Evolutionary conservation across 1,284 basidiomycete species (phyloP).

Genomic region (Moesziomyces antarcticus): DNA sequence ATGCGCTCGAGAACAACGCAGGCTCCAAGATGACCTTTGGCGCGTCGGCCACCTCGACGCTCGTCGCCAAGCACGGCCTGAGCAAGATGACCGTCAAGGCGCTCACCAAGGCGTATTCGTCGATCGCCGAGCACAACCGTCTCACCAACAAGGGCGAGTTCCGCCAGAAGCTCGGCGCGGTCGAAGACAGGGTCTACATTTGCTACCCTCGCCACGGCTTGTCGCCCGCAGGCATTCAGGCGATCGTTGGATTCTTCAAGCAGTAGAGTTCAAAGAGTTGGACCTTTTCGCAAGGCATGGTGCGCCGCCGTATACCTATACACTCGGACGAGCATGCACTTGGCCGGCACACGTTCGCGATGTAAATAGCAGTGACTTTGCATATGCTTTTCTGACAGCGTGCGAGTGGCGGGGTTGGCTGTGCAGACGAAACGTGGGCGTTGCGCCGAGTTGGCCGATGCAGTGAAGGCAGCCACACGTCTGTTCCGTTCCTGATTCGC

Average conservation of each 20-base stretch:
- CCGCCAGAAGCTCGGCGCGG: conserved; percentile 61
- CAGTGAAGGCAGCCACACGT: no score
- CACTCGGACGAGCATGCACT: not conserved
- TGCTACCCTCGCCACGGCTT: conserved; percentile 60
- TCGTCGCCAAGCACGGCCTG: conserved; percentile 57
- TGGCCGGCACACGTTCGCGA: not conserved
- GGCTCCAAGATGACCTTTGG: conserved; percentile 70
- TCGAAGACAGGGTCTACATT: conserved; percentile 55
- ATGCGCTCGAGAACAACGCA: conserved; percentile 72
- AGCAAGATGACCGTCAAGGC: conserved; percentile 54
- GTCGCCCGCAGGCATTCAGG: conserved; percentile 55
- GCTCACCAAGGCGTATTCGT: conserved; percentile 52
- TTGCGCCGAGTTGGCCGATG: no score
- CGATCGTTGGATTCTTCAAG: conserved; percentile 62
- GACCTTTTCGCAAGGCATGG: not conserved
- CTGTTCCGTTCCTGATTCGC: no score
- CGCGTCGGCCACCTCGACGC: conserved; percentile 49
- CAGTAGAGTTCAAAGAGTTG: conserved; percentile 21
- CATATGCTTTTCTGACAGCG: not conserved
- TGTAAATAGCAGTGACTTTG: not conserved
- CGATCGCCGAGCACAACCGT: conserved; percentile 48
- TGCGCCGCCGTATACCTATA: not conserved
- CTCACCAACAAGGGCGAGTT: conserved; percentile 63
- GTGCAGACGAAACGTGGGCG: no score
- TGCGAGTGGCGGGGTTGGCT: no score